Base-by-base conservation (phyloP, 2,329 filamentous ascomycete genomes). In the Geosmithia flava region DNA sequence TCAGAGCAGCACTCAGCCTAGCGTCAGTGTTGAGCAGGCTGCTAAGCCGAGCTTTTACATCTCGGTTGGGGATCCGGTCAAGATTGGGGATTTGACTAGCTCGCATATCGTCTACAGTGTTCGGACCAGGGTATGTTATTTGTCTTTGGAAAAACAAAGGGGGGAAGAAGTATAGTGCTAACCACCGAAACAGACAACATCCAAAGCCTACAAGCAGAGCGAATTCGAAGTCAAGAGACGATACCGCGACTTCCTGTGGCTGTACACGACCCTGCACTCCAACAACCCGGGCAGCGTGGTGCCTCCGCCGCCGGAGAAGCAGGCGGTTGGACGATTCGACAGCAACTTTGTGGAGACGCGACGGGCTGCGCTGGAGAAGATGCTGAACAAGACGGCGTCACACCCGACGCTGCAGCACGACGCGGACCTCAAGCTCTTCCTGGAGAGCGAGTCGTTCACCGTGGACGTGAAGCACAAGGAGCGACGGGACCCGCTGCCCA, bases 71-170 rank as follows among this genome's bases (percentile, higher is more conserved):
- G 93, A 98, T 67, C 93, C 93, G 48, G 90, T 96, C 68, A 98
- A 97, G 70, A 91, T 98, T 55, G 93, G 93, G 51, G 93, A 97
- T 66, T 67, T 97, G 63, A 96, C 93, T 8, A 95, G 87, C 65
- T 95, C 90, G 53, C 93, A 98, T 65, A 98, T 95, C 54, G 93
- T 97, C 45, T 98, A 98, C 68, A 88, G 88, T 58, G 93, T 98
- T 54, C 79, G 86, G 59, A 98, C 93, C 50, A 93, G 85, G 80
- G 87, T 93, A 74, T 51, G 56, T 47, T 15, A 17, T 3, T 2
- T 45, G 29, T n/a, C 5, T 29, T 44, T 17, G 23, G 42, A 15
- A 19, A 17, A 19, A 17, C 42, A 16, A 19, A 13, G 15, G 42
- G 42, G 17, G 23, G 42, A 6, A 30, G 29, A 30, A 43, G 17